Conservation (phyloP, 305 asterid genomes). For the Stenogyne calaminthoides region DNA sequence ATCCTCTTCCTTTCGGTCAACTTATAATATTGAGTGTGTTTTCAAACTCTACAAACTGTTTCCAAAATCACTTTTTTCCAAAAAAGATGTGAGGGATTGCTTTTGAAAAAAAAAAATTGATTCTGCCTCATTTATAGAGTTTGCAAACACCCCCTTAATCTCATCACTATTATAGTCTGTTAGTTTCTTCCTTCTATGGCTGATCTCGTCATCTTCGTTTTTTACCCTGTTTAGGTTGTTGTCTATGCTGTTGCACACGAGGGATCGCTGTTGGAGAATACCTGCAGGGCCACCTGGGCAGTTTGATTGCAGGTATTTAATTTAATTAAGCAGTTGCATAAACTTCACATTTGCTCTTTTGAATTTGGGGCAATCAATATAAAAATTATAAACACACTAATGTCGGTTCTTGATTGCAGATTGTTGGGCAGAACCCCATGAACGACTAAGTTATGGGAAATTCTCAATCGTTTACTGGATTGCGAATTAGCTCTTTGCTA, state of each 20-base stretch:
- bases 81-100: no score
- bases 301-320: constrained; percentile 76
- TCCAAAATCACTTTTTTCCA: no score
- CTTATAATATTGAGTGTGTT: neutral
- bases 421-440: constrained; percentile 91
- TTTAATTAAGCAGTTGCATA: neutral
- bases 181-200: neutral
- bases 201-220: neutral
- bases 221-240: constrained; percentile 55
- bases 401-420: constrained; percentile 49
- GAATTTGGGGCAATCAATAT: neutral
- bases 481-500: constrained; percentile 89
- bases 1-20: neutral
- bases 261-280: constrained; percentile 80
- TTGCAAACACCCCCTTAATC: neutral
- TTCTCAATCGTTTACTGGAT: constrained; percentile 79
- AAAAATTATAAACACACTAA: neutral
- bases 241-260: constrained; percentile 88
- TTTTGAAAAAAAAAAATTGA: no score
- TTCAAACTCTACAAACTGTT: no score
- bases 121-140: no score
- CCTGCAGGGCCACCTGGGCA: constrained; percentile 93
- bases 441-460: constrained; percentile 91
- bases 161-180: neutral
- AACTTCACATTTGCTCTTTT: constrained; percentile 26